Base-by-base conservation (phyloP, 805 yeast species). In the Ogataea chonburiensis region DNA sequence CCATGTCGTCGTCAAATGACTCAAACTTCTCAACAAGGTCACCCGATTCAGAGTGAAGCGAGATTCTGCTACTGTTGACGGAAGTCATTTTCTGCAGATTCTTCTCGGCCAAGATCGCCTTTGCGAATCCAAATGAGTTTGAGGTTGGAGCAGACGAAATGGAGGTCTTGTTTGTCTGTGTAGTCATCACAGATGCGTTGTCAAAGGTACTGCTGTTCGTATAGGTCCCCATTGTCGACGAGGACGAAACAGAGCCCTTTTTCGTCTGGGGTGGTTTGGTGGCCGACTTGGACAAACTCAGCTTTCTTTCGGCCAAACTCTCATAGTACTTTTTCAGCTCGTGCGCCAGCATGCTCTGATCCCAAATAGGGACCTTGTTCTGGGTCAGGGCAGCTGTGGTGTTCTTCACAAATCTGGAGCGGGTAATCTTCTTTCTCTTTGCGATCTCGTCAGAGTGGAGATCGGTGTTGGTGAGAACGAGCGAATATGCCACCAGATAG, bases 391-490 rank as follows among this genome's bases (percentile, higher is more conserved):
- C 77, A 34, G 64, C 60, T 17, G 68, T 31, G 1, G 84, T 76
- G 50, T 75, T 78, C 11, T 60, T 58, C 11, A 75, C 66, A 46
- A 74, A 79, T 30, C 66, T 64, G 3, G 63, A 55, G 29, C 56
- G 58, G 6, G 71, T 56, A 48, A 71, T 69, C 52, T 62, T 66
- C 48, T 47, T 42, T 9, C 52, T 54, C 31, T 58, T 66, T 41
- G 58, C 67, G 34, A 52, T 60, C 34, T 67, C 71, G 24, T 69
- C 51, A 39, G 80, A 80, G 61, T 86, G 87, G 24, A 86, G 62
- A 37, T 87, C 88, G 0, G 95, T 83, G 58, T 86, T 86, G 35
- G 85, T 66, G 34, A 86, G 70, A 34, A 86, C 67, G 47, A 86
- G 62, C 2, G 88, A 73, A 59, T 85, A 86, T 23, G 85, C 69